Evolutionary conservation across 768 basidiomycete species (phyloP).

Genomic region (Rhodotorula graminis): DNA sequence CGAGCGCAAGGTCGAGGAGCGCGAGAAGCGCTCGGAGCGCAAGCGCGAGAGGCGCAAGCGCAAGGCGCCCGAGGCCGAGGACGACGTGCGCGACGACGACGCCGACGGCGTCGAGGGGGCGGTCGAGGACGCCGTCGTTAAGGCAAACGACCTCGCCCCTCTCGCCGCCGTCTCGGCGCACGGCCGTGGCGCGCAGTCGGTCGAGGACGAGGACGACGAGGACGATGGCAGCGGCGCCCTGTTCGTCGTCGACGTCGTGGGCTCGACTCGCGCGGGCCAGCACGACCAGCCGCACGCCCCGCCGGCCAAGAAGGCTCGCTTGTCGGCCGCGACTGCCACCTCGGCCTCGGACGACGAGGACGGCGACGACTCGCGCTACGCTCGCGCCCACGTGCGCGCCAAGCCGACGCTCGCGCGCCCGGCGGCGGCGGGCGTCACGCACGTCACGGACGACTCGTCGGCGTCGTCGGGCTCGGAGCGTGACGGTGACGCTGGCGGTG

Average conservation of each 20-base stretch:
- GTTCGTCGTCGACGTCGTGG: constrained; percentile 16
- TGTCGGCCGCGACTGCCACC: no score
- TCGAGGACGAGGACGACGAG: neutral
- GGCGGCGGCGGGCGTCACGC: neutral
- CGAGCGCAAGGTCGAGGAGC: constrained; percentile 24
- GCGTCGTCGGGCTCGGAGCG: neutral
- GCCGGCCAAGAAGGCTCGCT: neutral
- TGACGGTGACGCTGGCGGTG: neutral
- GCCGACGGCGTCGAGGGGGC: neutral
- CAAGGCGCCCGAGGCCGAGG: constrained; percentile 1
- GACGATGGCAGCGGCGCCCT: neutral
- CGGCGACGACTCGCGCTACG: constrained; percentile 33
- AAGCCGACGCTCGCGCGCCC: neutral
- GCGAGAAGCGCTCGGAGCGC: constrained; percentile 18
- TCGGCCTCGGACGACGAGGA: neutral
- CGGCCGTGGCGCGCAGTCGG: neutral
- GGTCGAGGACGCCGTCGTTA: constrained; percentile 13
- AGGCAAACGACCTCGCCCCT: neutral
- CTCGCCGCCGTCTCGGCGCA: constrained; percentile 1
- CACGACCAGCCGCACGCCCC: neutral
- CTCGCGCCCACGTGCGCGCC: constrained; percentile 7
- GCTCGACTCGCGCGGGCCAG: neutral
- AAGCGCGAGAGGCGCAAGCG: constrained; percentile 13
- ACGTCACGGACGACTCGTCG: constrained; percentile 3
- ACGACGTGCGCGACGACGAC: neutral